phyloP scores from a whole-genome alignment of 2,329 filamentous ascomycete species.

The Rutstroemia sp. region DNA sequence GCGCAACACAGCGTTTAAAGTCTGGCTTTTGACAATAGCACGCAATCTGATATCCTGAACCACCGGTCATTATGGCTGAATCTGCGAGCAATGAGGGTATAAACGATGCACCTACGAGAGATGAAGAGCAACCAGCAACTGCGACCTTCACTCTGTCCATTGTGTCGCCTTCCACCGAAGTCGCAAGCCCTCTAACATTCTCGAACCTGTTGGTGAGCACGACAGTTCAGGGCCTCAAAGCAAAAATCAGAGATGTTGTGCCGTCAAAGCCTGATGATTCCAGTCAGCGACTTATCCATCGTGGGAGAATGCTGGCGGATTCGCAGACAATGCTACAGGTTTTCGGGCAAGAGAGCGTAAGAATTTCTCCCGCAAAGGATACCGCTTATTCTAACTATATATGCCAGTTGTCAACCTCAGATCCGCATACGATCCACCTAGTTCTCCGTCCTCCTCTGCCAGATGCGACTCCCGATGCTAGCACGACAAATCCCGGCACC shows the following conservation, averaged over 20 bases:
- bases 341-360: conserved; percentile 43
- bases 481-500: background rate
- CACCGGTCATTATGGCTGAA: conserved; percentile 16
- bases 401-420: conserved; percentile 35
- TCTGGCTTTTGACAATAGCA: no score
- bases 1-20: no score
- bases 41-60: no score
- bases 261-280: conserved; percentile 44
- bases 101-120: conserved; percentile 13
- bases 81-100: conserved; percentile 7
- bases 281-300: conserved; percentile 52
- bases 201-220: conserved; percentile 41
- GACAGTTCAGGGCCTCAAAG: conserved; percentile 50
- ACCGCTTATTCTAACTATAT: conserved; percentile 6
- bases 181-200: conserved; percentile 44
- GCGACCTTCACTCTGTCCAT: conserved; percentile 47
- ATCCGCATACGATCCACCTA: conserved; percentile 46
- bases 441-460: conserved; percentile 37
- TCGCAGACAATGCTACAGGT: conserved; percentile 48
- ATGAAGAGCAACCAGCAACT: conserved; percentile 18
- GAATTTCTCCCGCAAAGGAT: conserved; percentile 5
- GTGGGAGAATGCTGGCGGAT: conserved; percentile 49
- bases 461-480: conserved; percentile 12
- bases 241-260: conserved; percentile 46
- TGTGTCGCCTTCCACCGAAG: conserved; percentile 49